phyloP scores from a whole-genome alignment of 345 rosid genomes.

The Hypericum perforatum region DNA sequence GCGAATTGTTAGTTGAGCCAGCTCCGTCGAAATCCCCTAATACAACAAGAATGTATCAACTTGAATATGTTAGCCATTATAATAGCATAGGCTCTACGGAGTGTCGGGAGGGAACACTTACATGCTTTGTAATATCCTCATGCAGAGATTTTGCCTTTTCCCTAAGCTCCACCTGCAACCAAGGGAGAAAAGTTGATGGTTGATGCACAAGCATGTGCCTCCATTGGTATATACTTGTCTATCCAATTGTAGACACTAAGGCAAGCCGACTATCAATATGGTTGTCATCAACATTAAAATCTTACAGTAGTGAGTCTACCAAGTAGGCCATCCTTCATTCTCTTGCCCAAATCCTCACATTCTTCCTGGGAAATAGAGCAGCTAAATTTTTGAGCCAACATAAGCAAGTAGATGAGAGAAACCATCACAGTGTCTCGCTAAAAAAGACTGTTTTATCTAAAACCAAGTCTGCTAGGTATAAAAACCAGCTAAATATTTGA shows the following conservation, averaged over 20 bases:
- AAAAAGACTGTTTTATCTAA: background rate
- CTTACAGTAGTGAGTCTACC: slow-evolving; percentile 34
- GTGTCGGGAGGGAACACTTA: slow-evolving; percentile 13
- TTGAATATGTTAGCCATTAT: background rate
- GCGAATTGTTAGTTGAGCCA: slow-evolving; percentile 21
- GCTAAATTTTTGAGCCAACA: background rate
- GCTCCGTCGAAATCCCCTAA: slow-evolving; percentile 41
- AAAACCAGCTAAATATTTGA: too few relatives aligned
- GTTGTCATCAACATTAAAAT: background rate
- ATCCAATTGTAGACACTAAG: too few relatives aligned
- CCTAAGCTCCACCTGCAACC: slow-evolving; percentile 35
- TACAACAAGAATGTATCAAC: background rate
- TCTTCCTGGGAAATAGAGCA: slow-evolving; percentile 37
- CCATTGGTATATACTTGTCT: background rate
- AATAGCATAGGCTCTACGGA: background rate
- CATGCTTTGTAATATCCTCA: slow-evolving; percentile 39
- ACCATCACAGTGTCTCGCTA: background rate
- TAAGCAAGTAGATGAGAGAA: background rate
- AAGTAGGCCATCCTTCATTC: slow-evolving; percentile 24
- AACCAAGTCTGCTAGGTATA: background rate
- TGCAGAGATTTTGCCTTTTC: slow-evolving; percentile 43
- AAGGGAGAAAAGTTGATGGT: background rate
- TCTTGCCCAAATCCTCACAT: slow-evolving; percentile 34
- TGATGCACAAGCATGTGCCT: background rate
- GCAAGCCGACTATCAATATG: too few relatives aligned